Percentiles rank a stretch among this genome's conserved stretches.
phyloP scores from a whole-genome alignment of 2,329 filamentous ascomycete genomes.

The Podosphaera fusca region DNA sequence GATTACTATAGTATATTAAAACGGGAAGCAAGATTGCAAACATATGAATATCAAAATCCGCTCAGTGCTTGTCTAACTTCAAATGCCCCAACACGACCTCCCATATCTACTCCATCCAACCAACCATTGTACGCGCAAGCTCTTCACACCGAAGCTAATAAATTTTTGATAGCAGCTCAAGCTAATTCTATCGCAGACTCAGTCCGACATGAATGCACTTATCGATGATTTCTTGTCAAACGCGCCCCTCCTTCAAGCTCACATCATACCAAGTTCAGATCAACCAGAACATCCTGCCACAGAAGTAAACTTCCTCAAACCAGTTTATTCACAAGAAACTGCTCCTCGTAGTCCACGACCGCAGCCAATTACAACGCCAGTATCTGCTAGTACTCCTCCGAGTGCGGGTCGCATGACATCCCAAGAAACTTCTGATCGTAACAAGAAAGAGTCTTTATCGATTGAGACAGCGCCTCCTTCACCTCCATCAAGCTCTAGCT shows the following conservation, averaged over 20 bases:
- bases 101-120: conserved; percentile 1
- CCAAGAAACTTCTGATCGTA: conserved; percentile 3
- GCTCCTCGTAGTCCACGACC: conserved; percentile 12
- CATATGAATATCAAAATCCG: not conserved
- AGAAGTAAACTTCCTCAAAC: conserved; percentile 17
- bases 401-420: conserved; percentile 6
- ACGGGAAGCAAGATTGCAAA: not conserved
- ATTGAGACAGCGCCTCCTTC: conserved; percentile 10
- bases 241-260: conserved; percentile 36
- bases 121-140: not conserved
- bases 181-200: not conserved
- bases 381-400: conserved; percentile 9
- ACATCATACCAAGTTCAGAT: conserved; percentile 30
- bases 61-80: not conserved
- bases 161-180: conserved; percentile 7
- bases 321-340: conserved; percentile 9
- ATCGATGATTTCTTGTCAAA: conserved; percentile 54
- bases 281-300: conserved; percentile 22
- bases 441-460: conserved; percentile 3
- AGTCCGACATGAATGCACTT: conserved; percentile 33
- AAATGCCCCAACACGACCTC: not conserved
- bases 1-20: not conserved
- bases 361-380: conserved; percentile 6
- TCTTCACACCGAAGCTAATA: conserved; percentile 7
- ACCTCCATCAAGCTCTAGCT: conserved; percentile 13